phyloP scores from a whole-genome alignment of 2,329 filamentous ascomycete species.

The Cladophialophora psammophila region DNA sequence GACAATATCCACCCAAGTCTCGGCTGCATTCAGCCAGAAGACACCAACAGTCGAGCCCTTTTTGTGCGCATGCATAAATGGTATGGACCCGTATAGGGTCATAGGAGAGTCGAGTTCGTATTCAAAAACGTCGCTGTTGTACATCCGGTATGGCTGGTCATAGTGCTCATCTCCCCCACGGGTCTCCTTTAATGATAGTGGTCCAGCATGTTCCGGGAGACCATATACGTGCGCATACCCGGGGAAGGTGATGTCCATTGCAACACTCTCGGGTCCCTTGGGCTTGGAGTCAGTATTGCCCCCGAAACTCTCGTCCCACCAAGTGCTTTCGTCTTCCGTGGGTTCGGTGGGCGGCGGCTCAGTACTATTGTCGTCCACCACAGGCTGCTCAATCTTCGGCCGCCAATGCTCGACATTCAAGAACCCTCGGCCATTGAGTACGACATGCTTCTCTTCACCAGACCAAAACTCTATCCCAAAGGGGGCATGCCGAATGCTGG shows the following conservation, averaged over 20 bases:
- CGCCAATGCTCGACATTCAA: constrained; percentile 97
- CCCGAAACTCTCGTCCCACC: constrained; percentile 97
- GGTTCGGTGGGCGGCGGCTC: constrained; percentile 50
- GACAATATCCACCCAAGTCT: constrained; percentile 95
- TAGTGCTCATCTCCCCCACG: constrained; percentile 84
- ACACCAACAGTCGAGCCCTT: constrained; percentile 93
- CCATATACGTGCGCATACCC: constrained; percentile 93
- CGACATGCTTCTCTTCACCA: constrained; percentile 81
- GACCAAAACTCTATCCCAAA: constrained; percentile 87
- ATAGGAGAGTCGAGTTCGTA: constrained; percentile 97
- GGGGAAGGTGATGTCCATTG: constrained; percentile 87
- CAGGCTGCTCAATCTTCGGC: constrained; percentile 73
- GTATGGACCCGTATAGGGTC: constrained; percentile 97
- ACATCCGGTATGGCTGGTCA: constrained; percentile 88
- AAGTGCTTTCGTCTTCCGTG: constrained; percentile 82
- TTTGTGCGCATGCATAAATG: constrained; percentile 96
- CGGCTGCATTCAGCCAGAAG: constrained; percentile 96
- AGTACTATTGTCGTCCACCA: constrained; percentile 52
- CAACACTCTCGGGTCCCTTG: constrained; percentile 90
- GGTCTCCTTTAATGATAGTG: constrained; percentile 87
- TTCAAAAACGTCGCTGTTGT: constrained; percentile 97
- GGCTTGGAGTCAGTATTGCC: constrained; percentile 96
- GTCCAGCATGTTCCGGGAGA: constrained; percentile 90
- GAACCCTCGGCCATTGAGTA: constrained; percentile 86
- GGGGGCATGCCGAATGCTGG: constrained; percentile 80